Conservation (phyloP, 805 yeast species). For the Myxozyma kluyveri region DNA sequence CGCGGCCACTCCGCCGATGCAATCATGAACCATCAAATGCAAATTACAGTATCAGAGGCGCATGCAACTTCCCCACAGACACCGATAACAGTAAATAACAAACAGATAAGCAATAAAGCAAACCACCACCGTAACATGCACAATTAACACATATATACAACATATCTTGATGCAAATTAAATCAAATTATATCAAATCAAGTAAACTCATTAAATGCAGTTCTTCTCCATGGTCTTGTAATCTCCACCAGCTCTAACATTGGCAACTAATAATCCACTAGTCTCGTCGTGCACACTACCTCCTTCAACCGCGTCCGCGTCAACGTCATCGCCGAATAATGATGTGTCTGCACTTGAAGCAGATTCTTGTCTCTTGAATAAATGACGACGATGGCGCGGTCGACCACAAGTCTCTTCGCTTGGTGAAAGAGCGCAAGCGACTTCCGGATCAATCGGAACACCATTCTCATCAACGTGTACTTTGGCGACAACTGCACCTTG, state of each 20-base stretch:
- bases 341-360: not conserved
- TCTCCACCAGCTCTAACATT: not conserved
- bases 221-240: not conserved
- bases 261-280: constrained; percentile 3
- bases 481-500: constrained; percentile 10
- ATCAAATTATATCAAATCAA: no score
- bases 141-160: no score
- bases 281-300: no score
- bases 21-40: no score
- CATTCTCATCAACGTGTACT: not conserved
- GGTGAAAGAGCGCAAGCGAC: constrained; percentile 13
- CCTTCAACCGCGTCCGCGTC: constrained; percentile 8
- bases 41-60: no score
- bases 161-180: no score
- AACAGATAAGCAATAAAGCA: no score
- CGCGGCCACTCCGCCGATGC: no score
- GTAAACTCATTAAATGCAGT: no score
- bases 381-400: not conserved
- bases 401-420: constrained; percentile 9
- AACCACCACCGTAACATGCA: no score
- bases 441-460: constrained; percentile 1
- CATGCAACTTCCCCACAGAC: no score
- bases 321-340: constrained; percentile 4
- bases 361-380: not conserved
- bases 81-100: no score